Base-by-base conservation (phyloP, 345 rosid genomes). In the Brassica nigra region DNA sequence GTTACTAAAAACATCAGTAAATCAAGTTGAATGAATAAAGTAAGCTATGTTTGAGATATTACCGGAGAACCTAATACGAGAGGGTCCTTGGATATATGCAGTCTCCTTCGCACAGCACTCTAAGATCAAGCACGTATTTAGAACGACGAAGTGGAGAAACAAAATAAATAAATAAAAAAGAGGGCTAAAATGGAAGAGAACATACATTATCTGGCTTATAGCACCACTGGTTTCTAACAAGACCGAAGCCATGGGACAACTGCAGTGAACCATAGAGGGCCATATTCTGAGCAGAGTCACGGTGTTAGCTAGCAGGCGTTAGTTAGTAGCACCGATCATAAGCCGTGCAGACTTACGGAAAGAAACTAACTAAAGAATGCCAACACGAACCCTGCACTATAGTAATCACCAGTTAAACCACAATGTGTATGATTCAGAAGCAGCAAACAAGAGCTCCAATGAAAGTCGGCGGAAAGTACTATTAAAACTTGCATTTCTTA, bases 221-320 rank as follows among this genome's bases (percentile, higher is more conserved):
- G 76, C 23, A 73, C 29, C 62, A 63, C 78, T 82, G 88, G 86
- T 84, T 87, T 90, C 83, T 91, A 87, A 89, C 83, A 84, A 89
- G 84, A 72, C 94, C 90, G 86, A 85, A 47, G 68, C 85, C 85
- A 88, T 79, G 86, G 83, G 96, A 85, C 81, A 90, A 71, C 68
- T 90, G 95, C 90, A 89, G 68, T 57, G 91, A 87, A 84, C 92
- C 91, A 82, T 84, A 75, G 31, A 85, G 75, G 76, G 85, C 84
- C 97, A 92, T 91, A 15, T 30, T 77, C 18, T 54, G 31, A 77
- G 65, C 8, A 77, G 78, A 34, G 44, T 66, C 49, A 34, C 42
- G 18, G 23, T 58, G 23, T 79, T 70, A 71, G 73, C 76, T 36
- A 82, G 62, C 54, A 0, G 5, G 66, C 70, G 73, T 76, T 73